Conservation (phyloP, 805 yeast genomes). For the Kuraishia piskuri region DNA sequence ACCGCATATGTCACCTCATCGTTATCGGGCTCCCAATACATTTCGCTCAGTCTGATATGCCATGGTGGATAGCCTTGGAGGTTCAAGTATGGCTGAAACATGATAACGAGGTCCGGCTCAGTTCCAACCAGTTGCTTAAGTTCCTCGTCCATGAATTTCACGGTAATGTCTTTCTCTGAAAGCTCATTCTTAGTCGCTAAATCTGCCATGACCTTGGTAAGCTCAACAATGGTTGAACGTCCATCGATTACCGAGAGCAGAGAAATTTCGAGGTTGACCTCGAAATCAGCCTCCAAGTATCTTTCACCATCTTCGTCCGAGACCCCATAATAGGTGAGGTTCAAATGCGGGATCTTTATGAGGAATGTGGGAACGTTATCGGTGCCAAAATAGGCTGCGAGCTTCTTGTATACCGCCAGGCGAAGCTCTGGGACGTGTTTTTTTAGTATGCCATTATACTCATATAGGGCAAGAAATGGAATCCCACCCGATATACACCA, state of each 20-base stretch:
- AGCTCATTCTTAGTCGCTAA: conserved; percentile 56
- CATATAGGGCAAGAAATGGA: conserved; percentile 64
- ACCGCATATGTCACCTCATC: conserved; percentile 74
- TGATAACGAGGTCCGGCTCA: conserved; percentile 86
- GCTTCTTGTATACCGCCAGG: conserved; percentile 45
- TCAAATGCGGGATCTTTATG: conserved; percentile 62
- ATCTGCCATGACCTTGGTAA: conserved; percentile 80
- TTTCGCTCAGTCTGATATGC: conserved; percentile 87
- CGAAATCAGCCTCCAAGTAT: conserved; percentile 28
- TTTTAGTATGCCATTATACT: conserved; percentile 63
- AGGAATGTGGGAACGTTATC: conserved; percentile 54
- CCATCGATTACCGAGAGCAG: conserved; percentile 77
- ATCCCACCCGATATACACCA: conserved; percentile 94
- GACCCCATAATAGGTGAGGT: conserved; percentile 35
- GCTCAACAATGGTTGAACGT: conserved; percentile 78
- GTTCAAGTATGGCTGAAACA: conserved; percentile 82
- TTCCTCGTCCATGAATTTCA: conserved; percentile 69
- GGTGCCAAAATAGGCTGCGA: conserved; percentile 69
- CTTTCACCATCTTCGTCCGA: conserved; percentile 21
- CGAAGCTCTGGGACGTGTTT: conserved; percentile 46
- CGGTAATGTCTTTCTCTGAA: conserved; percentile 56
- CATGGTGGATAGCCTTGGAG: conserved; percentile 96
- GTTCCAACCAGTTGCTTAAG: conserved; percentile 66
- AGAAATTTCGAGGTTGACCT: conserved; percentile 51
- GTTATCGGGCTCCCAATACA: conserved; percentile 87